A percentile compares a stretch with the other conserved stretches of the same genome.
Conservation (phyloP, 1,284 basidiomycete genomes). For the Polyporus tsugae region DNA sequence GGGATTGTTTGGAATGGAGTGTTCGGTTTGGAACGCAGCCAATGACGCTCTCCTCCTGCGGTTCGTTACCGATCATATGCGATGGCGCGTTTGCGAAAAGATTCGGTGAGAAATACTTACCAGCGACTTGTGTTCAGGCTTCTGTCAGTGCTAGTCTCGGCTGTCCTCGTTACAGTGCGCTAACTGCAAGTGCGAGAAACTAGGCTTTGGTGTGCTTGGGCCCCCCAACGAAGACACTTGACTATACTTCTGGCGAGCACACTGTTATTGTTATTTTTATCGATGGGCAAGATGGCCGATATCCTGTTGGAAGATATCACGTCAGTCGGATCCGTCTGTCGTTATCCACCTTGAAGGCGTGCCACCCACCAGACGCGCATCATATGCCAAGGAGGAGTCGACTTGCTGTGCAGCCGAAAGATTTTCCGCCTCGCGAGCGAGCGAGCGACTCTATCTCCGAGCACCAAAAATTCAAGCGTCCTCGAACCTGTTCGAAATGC, state of each 20-base stretch:
- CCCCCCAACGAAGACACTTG: too few species aligned
- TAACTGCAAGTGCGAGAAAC: neutral
- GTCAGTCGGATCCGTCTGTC: neutral
- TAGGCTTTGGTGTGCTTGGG: too few species aligned
- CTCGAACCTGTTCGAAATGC: neutral
- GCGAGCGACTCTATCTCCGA: neutral
- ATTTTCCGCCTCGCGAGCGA: neutral
- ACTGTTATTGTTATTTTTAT: neutral
- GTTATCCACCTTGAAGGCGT: neutral
- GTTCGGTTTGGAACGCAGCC: neutral
- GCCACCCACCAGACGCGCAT: neutral
- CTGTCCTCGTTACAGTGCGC: neutral
- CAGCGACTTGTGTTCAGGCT: neutral
- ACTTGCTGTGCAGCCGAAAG: neutral
- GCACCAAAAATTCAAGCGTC: neutral
- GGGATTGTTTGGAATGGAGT: constrained; percentile 7
- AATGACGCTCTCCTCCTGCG: neutral
- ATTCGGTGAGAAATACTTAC: neutral
- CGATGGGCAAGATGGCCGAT: neutral
- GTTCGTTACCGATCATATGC: neutral
- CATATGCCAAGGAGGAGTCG: neutral
- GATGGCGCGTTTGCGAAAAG: neutral
- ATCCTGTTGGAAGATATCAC: neutral
- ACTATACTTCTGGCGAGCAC: too few species aligned
- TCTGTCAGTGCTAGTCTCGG: neutral